Percentiles rank a stretch among this genome's conserved stretches.
Evolutionary conservation across 352 stramenopile species (phyloP).

Genomic region (Pythium apleroticum): DNA sequence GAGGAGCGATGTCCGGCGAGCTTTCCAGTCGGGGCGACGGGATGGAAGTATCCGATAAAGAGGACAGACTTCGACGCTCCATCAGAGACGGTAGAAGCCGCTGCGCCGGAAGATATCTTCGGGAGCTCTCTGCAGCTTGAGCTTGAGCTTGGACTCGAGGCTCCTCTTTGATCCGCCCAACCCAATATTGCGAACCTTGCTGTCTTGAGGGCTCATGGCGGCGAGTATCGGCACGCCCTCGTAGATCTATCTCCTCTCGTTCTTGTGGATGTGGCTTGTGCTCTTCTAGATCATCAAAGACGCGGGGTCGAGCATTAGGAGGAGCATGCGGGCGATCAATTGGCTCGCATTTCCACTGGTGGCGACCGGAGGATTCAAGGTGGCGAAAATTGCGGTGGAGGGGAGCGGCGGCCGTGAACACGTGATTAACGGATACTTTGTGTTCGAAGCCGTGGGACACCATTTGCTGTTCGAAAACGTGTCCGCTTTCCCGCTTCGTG

Average conservation of each 20-base stretch:
- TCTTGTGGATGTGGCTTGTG: background rate
- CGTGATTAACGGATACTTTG: background rate
- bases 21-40: background rate
- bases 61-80: background rate
- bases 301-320: background rate
- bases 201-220: background rate
- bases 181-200: background rate
- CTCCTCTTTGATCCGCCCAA: background rate
- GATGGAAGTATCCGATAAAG: background rate
- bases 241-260: background rate
- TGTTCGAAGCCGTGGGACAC: background rate
- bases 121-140: background rate
- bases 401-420: background rate
- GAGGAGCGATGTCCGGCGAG: background rate
- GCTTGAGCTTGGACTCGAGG: background rate
- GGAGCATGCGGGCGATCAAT: background rate
- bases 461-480: background rate
- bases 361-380: background rate
- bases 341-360: background rate
- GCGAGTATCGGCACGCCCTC: background rate
- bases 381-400: background rate
- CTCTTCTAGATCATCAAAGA: background rate
- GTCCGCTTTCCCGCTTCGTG: background rate
- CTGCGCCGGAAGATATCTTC: background rate
- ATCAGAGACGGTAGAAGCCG: background rate